Evolutionary conservation across 2,329 filamentous ascomycete species (phyloP).

Genomic region (Botrytis medusae): DNA sequence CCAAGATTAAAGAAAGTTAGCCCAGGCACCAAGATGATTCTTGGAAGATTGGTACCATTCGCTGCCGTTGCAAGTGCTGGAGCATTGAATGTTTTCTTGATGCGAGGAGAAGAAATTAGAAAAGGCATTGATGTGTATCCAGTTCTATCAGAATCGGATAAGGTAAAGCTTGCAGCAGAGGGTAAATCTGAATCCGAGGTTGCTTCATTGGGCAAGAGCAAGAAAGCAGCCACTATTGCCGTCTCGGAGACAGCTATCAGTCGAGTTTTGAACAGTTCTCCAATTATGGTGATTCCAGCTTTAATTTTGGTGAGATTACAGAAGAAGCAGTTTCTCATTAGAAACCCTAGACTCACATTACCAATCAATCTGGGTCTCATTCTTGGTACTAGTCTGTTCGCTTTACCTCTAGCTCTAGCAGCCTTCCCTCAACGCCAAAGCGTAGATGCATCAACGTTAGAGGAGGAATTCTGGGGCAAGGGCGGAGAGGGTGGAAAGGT

Average conservation of each 20-base stretch:
- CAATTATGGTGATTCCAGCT: slow-evolving; percentile 95
- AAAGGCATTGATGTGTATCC: slow-evolving; percentile 91
- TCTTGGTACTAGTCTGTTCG: slow-evolving; percentile 80
- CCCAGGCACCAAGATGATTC: slow-evolving; percentile 71
- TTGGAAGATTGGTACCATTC: slow-evolving; percentile 90
- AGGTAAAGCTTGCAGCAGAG: slow-evolving; percentile 54
- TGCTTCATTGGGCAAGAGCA: slow-evolving; percentile 77
- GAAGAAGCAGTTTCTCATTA: slow-evolving; percentile 76
- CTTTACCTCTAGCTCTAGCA: slow-evolving; percentile 83
- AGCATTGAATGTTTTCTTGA: slow-evolving; percentile 92
- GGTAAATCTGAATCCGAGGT: slow-evolving; percentile 65
- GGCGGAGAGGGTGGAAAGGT: slow-evolving; percentile 80
- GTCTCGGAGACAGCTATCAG: slow-evolving; percentile 91
- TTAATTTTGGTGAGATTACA: slow-evolving; percentile 83
- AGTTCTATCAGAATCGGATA: slow-evolving; percentile 69
- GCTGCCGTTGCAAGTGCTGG: slow-evolving; percentile 91
- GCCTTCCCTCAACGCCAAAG: slow-evolving; percentile 91
- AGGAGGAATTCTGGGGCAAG: slow-evolving; percentile 80
- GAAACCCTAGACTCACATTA: slow-evolving; percentile 71
- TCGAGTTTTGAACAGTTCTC: slow-evolving; percentile 88
- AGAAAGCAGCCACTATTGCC: slow-evolving; percentile 82
- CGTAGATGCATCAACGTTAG: slow-evolving; percentile 71
- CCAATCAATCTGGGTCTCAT: slow-evolving; percentile 88
- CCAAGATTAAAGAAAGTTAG: slow-evolving; percentile 76
- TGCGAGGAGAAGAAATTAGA: slow-evolving; percentile 95